Evolutionary conservation across 2,329 filamentous ascomycete genomes (phyloP), one percentile per base, ranked within the genome.

Genomic region (Ophiostoma populinum): DNA sequence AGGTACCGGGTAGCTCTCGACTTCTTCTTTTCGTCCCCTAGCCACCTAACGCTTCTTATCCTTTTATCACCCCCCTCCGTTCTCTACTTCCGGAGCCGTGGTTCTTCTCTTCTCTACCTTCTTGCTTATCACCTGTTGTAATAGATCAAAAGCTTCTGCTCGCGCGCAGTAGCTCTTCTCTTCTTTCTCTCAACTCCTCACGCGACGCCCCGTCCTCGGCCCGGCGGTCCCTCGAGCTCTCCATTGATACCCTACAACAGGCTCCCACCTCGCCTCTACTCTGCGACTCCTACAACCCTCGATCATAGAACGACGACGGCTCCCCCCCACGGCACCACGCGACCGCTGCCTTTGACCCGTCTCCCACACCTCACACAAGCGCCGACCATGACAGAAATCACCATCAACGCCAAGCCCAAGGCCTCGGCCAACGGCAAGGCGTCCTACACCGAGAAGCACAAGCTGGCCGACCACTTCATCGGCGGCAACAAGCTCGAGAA

Each of bases 401-500:
- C 56, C 46, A 55, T 52, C 46, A 53, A 56, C 44, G 37, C 28
- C 20, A 48, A 49, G 45, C 25, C 39, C 33, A 47, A 48, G 36
- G 32, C 36, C 19, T 62, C 57, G 45, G 46, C 55, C 45, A 75
- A 75, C 47, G 67, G 68, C 58, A 63, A 64, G 45, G 56, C 67
- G 51, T 75, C 77, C 37, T 85, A 80, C 54, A 73, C 83, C 45
- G 76, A 83, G 47, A 83, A 80, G 61, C 74, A 82, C 64, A 75
- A 80, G 46, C 59, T 98, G 43, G 74, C 85, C 43, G 68, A 83
- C 58, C 90, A 98, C 65, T 98, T 95, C 61, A 92, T 95, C 56
- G 90, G 90, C 50, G 87, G 90, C 45, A 94, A 93, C 64, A 72
- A 75, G 53, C 61, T 98, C 44, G 75, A 74, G 44, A 79, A 79